A percentile compares a stretch with the other conserved stretches of the same genome.
Conservation (phyloP, 1,139 yeast species). For the Debaryomyces nepalensis region DNA sequence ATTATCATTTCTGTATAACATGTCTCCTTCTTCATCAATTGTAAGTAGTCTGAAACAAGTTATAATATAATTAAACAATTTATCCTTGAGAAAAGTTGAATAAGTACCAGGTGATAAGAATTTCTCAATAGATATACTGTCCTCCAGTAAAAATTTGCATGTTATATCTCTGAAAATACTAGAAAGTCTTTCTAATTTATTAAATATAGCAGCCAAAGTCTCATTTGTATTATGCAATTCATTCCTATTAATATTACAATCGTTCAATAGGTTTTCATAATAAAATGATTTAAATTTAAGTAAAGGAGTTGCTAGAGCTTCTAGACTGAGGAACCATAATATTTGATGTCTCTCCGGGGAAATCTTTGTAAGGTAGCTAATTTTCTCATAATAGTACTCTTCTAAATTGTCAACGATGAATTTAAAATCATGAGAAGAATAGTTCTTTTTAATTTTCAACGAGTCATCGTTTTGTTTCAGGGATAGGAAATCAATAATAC, state of each 20-base stretch:
- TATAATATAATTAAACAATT: slow-evolving; percentile 16
- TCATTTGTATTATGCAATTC: slow-evolving; percentile 1
- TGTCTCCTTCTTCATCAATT: slow-evolving; percentile 22
- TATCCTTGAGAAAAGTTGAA: slow-evolving; percentile 9
- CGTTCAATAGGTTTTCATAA: slow-evolving; percentile 16
- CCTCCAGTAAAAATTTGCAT: slow-evolving; percentile 3
- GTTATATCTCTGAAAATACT: slow-evolving; percentile 18
- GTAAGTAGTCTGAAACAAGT: slow-evolving; percentile 22
- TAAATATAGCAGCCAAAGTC: slow-evolving; percentile 13
- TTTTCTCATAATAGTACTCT: slow-evolving; percentile 25
- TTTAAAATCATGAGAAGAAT: slow-evolving; percentile 13
- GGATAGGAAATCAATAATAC: slow-evolving; percentile 4
- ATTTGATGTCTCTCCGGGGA: slow-evolving; percentile 21
- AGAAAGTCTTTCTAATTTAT: slow-evolving; percentile 19
- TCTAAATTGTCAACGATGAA: slow-evolving; percentile 24
- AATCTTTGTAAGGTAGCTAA: slow-evolving; percentile 20
- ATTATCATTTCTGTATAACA: slow-evolving; percentile 16
- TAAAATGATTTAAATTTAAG: slow-evolving; percentile 18
- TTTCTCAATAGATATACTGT: slow-evolving; percentile 8
- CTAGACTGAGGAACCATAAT: slow-evolving; percentile 28
- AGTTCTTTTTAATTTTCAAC: not conserved
- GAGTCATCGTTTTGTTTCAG: slow-evolving; percentile 1
- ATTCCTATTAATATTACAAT: slow-evolving; percentile 9
- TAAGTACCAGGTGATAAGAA: slow-evolving; percentile 13
- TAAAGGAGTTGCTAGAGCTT: slow-evolving; percentile 17